Conservation (phyloP, 2,329 filamentous ascomycete genomes). For the Ceratocystis lukuohia region DNA sequence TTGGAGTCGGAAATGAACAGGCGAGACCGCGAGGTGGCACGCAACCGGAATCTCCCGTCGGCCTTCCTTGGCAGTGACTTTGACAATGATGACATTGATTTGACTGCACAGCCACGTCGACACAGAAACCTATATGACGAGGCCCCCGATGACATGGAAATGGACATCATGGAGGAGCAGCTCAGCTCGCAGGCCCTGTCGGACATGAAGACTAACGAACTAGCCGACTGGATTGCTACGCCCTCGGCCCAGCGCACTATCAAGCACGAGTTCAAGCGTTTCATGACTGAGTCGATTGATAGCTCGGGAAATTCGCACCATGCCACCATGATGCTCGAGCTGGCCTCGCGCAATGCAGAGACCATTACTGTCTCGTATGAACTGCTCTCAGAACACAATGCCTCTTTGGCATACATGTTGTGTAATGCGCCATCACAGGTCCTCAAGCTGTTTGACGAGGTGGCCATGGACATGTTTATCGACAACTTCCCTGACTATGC, state of each 20-base stretch:
- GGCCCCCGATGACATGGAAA: constrained; percentile 83
- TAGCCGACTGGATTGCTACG: constrained; percentile 91
- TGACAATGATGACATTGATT: constrained; percentile 70
- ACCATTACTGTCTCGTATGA: constrained; percentile 93
- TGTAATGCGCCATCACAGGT: constrained; percentile 93
- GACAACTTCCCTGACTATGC: constrained; percentile 97
- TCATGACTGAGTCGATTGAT: constrained; percentile 91
- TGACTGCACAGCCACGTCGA: constrained; percentile 73
- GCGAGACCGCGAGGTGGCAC: constrained; percentile 57
- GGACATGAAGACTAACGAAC: constrained; percentile 82
- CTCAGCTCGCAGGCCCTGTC: constrained; percentile 80
- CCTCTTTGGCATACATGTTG: constrained; percentile 86
- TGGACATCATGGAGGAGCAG: constrained; percentile 91
- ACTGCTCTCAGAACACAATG: constrained; percentile 79
- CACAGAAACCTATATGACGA: constrained; percentile 88
- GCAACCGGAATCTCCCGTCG: constrained; percentile 52
- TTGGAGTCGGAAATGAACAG: constrained; percentile 62
- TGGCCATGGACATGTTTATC: constrained; percentile 90
- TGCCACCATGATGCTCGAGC: constrained; percentile 79
- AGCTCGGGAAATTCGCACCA: constrained; percentile 83
- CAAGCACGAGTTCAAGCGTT: constrained; percentile 91
- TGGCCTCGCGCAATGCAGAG: constrained; percentile 96
- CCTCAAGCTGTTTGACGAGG: constrained; percentile 88
- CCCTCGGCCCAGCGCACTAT: constrained; percentile 85
- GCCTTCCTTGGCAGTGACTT: constrained; percentile 72